phyloP scores from a whole-genome alignment of 2,329 filamentous ascomycete species.

The Ascochyta lentis region DNA sequence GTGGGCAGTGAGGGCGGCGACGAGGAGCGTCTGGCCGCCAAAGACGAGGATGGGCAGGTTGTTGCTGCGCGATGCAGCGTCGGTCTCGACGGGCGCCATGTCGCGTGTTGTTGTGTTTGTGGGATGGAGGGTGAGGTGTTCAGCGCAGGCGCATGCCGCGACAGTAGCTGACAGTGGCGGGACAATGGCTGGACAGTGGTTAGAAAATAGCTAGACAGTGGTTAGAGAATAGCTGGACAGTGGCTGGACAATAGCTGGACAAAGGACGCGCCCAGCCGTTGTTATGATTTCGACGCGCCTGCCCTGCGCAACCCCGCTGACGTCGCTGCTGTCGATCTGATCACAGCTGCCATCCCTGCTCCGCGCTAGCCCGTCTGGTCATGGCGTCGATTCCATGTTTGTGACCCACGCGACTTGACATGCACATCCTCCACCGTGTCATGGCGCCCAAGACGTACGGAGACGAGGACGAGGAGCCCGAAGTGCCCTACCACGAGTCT shows the following conservation, averaged over 20 bases:
- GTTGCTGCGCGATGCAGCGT: constrained; percentile 38
- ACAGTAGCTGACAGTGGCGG: too few relatives aligned
- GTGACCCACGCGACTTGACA: constrained; percentile 14
- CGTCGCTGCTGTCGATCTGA: constrained; percentile 25
- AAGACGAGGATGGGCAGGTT: constrained; percentile 42
- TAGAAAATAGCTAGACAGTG: too few relatives aligned
- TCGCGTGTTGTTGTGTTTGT: not conserved
- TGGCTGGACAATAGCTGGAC: not conserved
- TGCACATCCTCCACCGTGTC: constrained; percentile 8
- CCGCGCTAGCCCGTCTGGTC: constrained; percentile 15
- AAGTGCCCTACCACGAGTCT: constrained; percentile 64
- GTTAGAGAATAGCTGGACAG: constrained; percentile 6
- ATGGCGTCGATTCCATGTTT: constrained; percentile 25
- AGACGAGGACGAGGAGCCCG: constrained; percentile 37
- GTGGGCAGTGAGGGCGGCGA: constrained; percentile 38
- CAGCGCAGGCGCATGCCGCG: too few relatives aligned
- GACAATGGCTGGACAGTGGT: too few relatives aligned
- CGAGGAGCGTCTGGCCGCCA: constrained; percentile 38
- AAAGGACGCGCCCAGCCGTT: constrained; percentile 19
- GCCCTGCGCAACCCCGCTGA: constrained; percentile 28
- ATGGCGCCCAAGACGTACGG: constrained; percentile 40
- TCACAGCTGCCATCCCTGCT: constrained; percentile 13
- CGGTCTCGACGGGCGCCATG: constrained; percentile 15
- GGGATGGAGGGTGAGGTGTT: too few relatives aligned
- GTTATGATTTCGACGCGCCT: constrained; percentile 38